phyloP scores from a whole-genome alignment of 371 early-diverging fungal genomes.

The Apophysomyces elegans region DNA sequence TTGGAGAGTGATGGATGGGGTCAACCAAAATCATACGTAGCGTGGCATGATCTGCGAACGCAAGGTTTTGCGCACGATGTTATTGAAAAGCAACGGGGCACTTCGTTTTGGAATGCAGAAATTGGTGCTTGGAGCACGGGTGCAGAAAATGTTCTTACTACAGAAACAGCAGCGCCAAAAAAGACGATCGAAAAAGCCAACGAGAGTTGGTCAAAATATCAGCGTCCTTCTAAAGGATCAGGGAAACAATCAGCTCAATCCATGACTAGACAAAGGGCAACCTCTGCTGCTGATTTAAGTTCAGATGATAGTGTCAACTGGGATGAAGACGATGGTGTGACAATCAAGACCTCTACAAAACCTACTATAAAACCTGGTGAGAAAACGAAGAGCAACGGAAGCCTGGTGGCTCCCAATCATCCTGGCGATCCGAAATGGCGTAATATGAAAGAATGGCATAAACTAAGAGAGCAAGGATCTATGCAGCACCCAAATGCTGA shows the following conservation, averaged over 20 bases:
- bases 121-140: slow-evolving; percentile 21
- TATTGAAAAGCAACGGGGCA: slow-evolving; percentile 40
- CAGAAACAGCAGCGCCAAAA: not conserved
- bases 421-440: slow-evolving; percentile 4
- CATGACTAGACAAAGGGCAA: not conserved
- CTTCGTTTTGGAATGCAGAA: slow-evolving; percentile 34
- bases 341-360: slow-evolving; percentile 22
- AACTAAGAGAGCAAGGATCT: not conserved
- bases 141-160: slow-evolving; percentile 3
- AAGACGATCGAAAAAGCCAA: not conserved
- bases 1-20: slow-evolving; percentile 48
- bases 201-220: not conserved
- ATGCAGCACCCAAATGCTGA: not conserved
- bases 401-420: not conserved
- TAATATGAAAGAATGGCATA: not conserved
- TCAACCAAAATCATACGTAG: slow-evolving; percentile 15
- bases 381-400: not conserved
- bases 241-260: not conserved
- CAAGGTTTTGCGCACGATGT: slow-evolving; percentile 49
- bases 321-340: slow-evolving; percentile 31
- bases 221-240: too few relatives aligned
- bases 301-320: slow-evolving; percentile 23
- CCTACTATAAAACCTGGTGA: not conserved
- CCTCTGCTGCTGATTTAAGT: slow-evolving; percentile 3
- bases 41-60: slow-evolving; percentile 38